Base-by-base conservation (phyloP, 768 basidiomycete species). In the Lactarius evosmus region DNA sequence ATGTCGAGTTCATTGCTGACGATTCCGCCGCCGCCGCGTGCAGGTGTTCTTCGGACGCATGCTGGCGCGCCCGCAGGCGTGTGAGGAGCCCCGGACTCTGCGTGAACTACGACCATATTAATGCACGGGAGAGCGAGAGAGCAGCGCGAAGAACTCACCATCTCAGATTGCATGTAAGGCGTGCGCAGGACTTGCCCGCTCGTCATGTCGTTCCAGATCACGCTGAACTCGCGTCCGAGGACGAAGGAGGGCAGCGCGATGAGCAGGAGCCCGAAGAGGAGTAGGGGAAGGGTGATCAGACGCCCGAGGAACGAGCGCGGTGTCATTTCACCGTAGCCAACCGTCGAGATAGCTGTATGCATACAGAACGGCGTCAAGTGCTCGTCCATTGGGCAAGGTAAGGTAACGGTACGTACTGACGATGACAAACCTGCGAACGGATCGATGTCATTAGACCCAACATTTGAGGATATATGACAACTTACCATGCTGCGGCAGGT, bases 201-300 rank as follows among this genome's bases (percentile, higher is more conserved):
- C 0, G 80, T 80, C 91, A 95, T 93, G 33, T 80, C 81, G 62
- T 95, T 92, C 89, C 93, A 97, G 1, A 95, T 91, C 14, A 87
- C 77, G 63, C 91, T 92, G 73, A 97, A 97, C 72, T 97, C 93
- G 40, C 93, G 78, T 0, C 94, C 94, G 16, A 97, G 84, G 1
- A 97, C 94, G 71, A 97, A 96, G 70, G 86, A 89, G 7, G 94
- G 94, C 5, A 96, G 80, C 0, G 94, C 95, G 71, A 97, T 94
- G 46, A 95, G 80, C 0, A 97, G 80, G 11, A 96, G 79, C 3
- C 94, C 94, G 69, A 92, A 95, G 14, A 92, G 82, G 54, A 97
- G 85, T 22, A 97, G 82, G 0, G 94, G 94, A 1, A 95, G 77
- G 0, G 94, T 93, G 68, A 96, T 78, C 38, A 95, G 77, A 2